Percentiles rank a stretch among this genome's conserved stretches.
phyloP scores from a whole-genome alignment of 371 early-diverging fungal genomes.

The Mortierella sp. region DNA sequence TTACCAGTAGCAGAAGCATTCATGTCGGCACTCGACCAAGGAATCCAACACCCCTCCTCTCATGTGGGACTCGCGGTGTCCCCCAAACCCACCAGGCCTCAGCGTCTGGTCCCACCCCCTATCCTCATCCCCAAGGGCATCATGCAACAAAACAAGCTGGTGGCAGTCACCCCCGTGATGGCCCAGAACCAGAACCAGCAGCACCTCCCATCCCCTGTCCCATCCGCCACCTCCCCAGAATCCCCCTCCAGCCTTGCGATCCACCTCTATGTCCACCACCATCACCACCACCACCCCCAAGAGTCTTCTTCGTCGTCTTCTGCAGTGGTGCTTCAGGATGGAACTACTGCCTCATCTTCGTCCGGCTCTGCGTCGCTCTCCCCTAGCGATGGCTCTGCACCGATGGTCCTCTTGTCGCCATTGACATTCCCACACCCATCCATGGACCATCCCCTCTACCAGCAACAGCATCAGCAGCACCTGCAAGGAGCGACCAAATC shows the following conservation, averaged over 20 bases:
- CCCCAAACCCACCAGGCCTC: slow-evolving; percentile 11
- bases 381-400: slow-evolving; percentile 2
- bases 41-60: background rate
- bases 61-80: background rate
- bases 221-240: slow-evolving; percentile 33
- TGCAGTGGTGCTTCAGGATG: background rate
- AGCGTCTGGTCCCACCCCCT: slow-evolving; percentile 21
- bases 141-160: background rate
- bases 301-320: background rate
- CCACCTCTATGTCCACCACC: slow-evolving; percentile 49
- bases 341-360: background rate
- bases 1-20: slow-evolving; percentile 2
- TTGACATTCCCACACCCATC: slow-evolving; percentile 14
- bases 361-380: background rate
- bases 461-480: background rate
- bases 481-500: too few relatives aligned
- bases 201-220: slow-evolving; percentile 24
- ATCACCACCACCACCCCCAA: slow-evolving; percentile 39
- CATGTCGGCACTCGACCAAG: slow-evolving; percentile 7
- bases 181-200: background rate
- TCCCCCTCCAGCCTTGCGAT: slow-evolving; percentile 48
- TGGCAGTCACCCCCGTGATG: too few relatives aligned
- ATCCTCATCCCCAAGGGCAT: slow-evolving; percentile 26
- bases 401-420: slow-evolving; percentile 25
- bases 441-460: background rate